Percentiles rank a stretch among this genome's conserved stretches.
Conservation (phyloP, 371 early-diverging fungal species). For the Mycotypha africana region DNA sequence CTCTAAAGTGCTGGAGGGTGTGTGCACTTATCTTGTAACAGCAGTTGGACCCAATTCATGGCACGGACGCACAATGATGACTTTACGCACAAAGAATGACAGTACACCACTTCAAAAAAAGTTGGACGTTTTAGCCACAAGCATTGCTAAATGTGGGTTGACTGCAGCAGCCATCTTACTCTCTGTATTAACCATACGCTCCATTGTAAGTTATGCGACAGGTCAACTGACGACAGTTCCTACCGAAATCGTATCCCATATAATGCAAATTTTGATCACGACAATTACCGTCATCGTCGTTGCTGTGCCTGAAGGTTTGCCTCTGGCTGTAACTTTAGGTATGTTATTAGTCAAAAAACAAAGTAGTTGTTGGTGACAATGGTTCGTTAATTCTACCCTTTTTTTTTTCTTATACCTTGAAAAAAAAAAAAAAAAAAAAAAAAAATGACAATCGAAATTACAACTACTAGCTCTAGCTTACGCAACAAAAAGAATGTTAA, state of each 20-base stretch:
- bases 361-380: not conserved
- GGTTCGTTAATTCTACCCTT: too few species aligned
- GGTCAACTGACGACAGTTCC: constrained; percentile 11
- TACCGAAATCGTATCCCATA: constrained; percentile 30
- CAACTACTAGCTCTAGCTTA: constrained; percentile 61
- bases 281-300: constrained; percentile 73
- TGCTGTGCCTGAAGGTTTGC: constrained; percentile 81
- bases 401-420: not conserved
- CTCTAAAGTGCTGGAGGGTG: constrained; percentile 72
- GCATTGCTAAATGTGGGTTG: constrained; percentile 65
- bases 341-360: not conserved
- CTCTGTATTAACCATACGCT: constrained; percentile 50
- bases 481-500: constrained; percentile 81
- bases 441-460: too few species aligned
- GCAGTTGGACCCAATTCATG: constrained; percentile 69
- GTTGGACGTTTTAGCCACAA: constrained; percentile 56
- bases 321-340: constrained; percentile 70
- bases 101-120: constrained; percentile 72
- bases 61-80: constrained; percentile 74
- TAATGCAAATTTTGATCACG: constrained; percentile 61
- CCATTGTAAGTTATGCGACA: constrained; percentile 29
- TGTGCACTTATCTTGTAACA: constrained; percentile 65
- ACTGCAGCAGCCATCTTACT: constrained; percentile 59
- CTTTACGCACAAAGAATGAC: constrained; percentile 46
- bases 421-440: too few species aligned